Evolutionary conservation across 148 eudicot species (phyloP).

Genomic region (Dysphania ambrosioides): DNA sequence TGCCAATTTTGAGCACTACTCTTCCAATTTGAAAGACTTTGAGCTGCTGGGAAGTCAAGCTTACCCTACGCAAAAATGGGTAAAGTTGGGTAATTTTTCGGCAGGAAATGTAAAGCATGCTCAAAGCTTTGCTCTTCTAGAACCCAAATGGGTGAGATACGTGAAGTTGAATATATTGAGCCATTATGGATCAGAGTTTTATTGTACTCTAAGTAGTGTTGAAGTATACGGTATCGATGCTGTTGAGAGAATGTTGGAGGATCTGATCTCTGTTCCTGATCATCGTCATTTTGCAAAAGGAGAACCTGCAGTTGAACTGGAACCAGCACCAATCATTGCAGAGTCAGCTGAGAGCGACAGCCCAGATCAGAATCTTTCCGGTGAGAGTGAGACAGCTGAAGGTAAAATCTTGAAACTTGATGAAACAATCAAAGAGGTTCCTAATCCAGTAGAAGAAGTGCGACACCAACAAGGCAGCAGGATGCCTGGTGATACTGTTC

Average conservation of each 20-base stretch:
- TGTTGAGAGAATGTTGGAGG: constrained; percentile 91
- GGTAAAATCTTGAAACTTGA: constrained; percentile 35
- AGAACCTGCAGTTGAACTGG: constrained; percentile 34
- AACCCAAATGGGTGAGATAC: constrained; percentile 92
- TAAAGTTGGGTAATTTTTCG: constrained; percentile 74
- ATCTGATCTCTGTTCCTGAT: constrained; percentile 70
- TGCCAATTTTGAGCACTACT: constrained; percentile 92
- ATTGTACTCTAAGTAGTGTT: constrained; percentile 83
- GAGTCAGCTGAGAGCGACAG: constrained; percentile 27
- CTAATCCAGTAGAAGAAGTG: constrained; percentile 68
- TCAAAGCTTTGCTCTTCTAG: constrained; percentile 72
- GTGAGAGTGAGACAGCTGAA: constrained; percentile 38
- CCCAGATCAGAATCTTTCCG: constrained; percentile 23
- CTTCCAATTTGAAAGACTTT: constrained; percentile 86
- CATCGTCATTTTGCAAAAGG: constrained; percentile 32
- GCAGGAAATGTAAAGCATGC: constrained; percentile 86
- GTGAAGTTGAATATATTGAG: constrained; percentile 66
- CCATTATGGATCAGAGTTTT: constrained; percentile 92
- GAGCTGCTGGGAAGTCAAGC: constrained; percentile 71
- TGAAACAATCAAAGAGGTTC: constrained; percentile 23
- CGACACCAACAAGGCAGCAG: constrained; percentile 73
- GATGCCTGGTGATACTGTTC: constrained; percentile 96
- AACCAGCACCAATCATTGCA: constrained; percentile 23
- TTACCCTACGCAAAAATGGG: constrained; percentile 86
- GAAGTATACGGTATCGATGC: constrained; percentile 98